A percentile compares a stretch with the other conserved stretches of the same genome.
These are phyloP conservation scores for Acer negundo DNA, from an alignment of 345 rosid genomes.

Conservation along the genomic window DNA sequence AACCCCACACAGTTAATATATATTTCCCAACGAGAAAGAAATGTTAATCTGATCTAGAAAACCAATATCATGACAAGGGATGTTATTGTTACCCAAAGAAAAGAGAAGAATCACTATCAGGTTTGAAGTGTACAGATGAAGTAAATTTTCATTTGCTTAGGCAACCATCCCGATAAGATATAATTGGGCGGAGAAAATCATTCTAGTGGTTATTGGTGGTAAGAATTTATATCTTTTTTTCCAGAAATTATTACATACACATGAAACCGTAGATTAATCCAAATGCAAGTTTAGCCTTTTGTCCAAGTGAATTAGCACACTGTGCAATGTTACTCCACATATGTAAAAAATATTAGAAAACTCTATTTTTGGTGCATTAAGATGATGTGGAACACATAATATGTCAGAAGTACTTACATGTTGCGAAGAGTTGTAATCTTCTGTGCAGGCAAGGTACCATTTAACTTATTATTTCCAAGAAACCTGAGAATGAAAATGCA, in stretches of 20 bases:
- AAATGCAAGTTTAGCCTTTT: background rate
- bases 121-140: too few relatives aligned
- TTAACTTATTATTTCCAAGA: conserved; percentile 55
- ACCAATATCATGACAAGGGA: conserved; percentile 32
- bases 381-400: background rate
- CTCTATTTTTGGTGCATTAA: background rate
- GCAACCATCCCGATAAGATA: too few relatives aligned
- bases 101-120: too few relatives aligned
- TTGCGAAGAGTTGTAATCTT: conserved; percentile 46
- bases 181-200: too few relatives aligned
- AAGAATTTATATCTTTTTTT: too few relatives aligned
- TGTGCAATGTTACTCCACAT: background rate
- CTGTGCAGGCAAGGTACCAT: conserved; percentile 54
- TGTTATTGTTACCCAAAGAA: too few relatives aligned
- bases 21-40: background rate
- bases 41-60: background rate
- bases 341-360: too few relatives aligned
- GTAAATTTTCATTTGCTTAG: too few relatives aligned
- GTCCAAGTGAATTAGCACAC: too few relatives aligned
- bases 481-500: conserved; percentile 48
- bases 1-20: background rate
- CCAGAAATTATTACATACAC: too few relatives aligned
- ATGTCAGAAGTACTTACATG: conserved; percentile 46
- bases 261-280: background rate
- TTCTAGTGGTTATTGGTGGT: too few relatives aligned